Base-by-base conservation (phyloP, 2,329 filamentous ascomycete genomes). In the Ophiosphaerella narmari region DNA sequence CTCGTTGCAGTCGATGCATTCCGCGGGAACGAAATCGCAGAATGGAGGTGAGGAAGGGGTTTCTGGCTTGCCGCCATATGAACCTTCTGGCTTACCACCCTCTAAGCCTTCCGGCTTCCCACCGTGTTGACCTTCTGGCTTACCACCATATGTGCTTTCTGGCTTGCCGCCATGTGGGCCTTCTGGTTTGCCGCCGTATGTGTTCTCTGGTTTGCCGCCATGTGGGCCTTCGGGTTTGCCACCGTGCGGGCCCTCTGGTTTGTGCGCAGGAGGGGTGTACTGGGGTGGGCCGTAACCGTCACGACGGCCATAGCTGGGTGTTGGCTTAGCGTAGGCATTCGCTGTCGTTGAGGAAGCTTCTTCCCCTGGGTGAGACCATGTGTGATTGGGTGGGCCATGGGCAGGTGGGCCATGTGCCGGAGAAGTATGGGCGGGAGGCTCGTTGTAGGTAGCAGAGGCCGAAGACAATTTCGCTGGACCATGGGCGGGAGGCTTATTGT, bases 1-100 rank as follows among this genome's bases (percentile, higher is more conserved):
- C 35, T 36, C 26, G 21, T 47, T 37, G 45, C 43, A 45, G 54
- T 57, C 51, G 43, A 46, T 24, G 31, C 39, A 51, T 11, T 24
- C 26, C 2, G 9, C 9, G 7, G 23, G 13, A 12, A 55, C 24
- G 13, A 39, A 44, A 13, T 47, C 23, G 31, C 43, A 42, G n/a
- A 41, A 24, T 26, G 42, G 44, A 23, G 43, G 18, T 13, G 39
- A 43, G 4, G 34, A 34, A 29, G 29, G 23, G 24, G 6, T 43
- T 38, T 34, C 16, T 32, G n/a, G 39, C 39, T 40, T 29, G n/a
- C n/a, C 26, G 11, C 26, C 26, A 29, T 29, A 11, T 3, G 29
- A 18, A 23, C 6, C 40, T 41, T 34, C 16, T 32, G n/a, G 39
- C 39, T 40, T 29, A 9, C n/a, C 34, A n/a, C 18, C n/a, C 7